These are phyloP conservation scores for Claviceps pazoutovae DNA, from an alignment of 2,329 filamentous ascomycete genomes.

Conservation along the genomic window DNA sequence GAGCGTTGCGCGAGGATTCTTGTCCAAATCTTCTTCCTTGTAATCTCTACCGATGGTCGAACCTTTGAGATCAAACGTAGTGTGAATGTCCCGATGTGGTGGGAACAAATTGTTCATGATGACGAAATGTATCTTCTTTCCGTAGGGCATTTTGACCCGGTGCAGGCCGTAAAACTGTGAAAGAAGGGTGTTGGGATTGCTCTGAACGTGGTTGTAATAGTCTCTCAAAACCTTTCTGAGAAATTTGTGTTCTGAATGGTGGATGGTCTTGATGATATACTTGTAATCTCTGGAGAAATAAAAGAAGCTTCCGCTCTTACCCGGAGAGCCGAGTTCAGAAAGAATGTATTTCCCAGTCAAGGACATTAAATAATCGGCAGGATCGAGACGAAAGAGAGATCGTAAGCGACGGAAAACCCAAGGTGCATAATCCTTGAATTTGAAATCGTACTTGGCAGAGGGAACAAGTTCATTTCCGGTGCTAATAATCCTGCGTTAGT, in stretches of 20 bases:
- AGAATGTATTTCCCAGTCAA: constrained; percentile 97
- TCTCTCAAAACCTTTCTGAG: constrained; percentile 72
- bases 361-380: constrained; percentile 95
- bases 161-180: constrained; percentile 97
- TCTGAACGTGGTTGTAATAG: constrained; percentile 83
- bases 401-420: constrained; percentile 96
- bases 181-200: constrained; percentile 91
- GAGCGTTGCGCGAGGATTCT: constrained; percentile 81
- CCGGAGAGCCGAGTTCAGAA: constrained; percentile 89
- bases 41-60: constrained; percentile 91
- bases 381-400: constrained; percentile 76
- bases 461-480: constrained; percentile 95
- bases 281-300: constrained; percentile 99
- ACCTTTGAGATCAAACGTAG: constrained; percentile 92
- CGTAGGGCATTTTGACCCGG: constrained; percentile 95
- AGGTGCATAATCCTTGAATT: constrained; percentile 99
- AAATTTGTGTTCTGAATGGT: constrained; percentile 86
- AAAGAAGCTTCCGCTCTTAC: constrained; percentile 98
- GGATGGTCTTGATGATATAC: constrained; percentile 99
- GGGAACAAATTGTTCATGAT: constrained; percentile 99
- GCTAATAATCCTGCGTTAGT: constrained; percentile 28
- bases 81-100: constrained; percentile 91
- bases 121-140: constrained; percentile 96
- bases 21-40: constrained; percentile 71
- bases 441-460: constrained; percentile 99